Percentiles rank a stretch among this genome's conserved stretches.
These are phyloP conservation scores for Telopea speciosissima DNA, from an alignment of 177 flowering plant species.

Conservation along the genomic window DNA sequence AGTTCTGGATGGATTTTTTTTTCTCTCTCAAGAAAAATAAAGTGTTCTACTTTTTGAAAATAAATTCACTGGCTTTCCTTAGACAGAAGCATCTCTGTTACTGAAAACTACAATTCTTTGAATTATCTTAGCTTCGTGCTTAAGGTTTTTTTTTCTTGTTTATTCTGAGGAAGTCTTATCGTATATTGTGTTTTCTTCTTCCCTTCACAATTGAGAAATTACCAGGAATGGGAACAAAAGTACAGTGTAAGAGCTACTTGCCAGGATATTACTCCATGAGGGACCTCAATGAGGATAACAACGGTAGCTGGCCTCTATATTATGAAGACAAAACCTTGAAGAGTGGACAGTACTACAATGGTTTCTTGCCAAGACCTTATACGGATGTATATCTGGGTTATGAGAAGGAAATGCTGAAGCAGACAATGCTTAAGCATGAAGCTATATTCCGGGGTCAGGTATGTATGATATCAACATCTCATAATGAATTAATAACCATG, in stretches of 20 bases:
- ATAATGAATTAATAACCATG: background rate
- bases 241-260: constrained; percentile 55
- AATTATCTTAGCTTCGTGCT: background rate
- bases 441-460: constrained; percentile 81
- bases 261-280: constrained; percentile 67
- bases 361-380: constrained; percentile 31
- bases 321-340: constrained; percentile 50
- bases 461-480: constrained; percentile 6
- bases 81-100: background rate
- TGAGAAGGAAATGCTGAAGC: constrained; percentile 64
- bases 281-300: constrained; percentile 72
- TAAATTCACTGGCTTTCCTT: background rate
- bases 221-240: constrained; percentile 83
- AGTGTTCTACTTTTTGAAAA: background rate
- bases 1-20: background rate
- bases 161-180: background rate
- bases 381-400: constrained; percentile 41
- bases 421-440: constrained; percentile 84
- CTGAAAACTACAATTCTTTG: background rate
- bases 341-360: constrained; percentile 54
- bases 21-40: background rate
- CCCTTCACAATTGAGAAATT: constrained; percentile 4
- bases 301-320: constrained; percentile 56
- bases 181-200: background rate
- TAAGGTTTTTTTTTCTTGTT: background rate